A percentile compares a stretch with the other conserved stretches of the same genome.
Conservation (phyloP, 2,329 filamentous ascomycete genomes). For the Thermomyces lanuginosus region DNA sequence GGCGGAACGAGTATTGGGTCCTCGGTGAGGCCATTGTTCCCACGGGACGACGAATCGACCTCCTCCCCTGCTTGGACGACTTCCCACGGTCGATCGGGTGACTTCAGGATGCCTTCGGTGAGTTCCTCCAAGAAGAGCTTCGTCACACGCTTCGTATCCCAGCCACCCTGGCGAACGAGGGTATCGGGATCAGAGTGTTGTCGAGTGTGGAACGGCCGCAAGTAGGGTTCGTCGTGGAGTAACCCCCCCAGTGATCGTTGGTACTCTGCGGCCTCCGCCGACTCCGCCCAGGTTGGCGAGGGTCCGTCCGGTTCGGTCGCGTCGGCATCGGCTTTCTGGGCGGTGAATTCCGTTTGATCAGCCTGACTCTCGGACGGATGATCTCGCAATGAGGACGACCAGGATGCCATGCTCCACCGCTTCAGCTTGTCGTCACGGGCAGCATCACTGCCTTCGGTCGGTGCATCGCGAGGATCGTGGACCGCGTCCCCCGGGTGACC, state of each 20-base stretch:
- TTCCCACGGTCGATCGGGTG: conserved; percentile 12
- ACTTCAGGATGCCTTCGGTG: conserved; percentile 16
- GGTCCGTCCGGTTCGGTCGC: too few species aligned
- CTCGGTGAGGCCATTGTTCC: conserved; percentile 18
- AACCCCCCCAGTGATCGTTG: conserved; percentile 3
- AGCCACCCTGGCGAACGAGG: conserved; percentile 37
- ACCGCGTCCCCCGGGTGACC: too few species aligned
- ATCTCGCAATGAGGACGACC: conserved; percentile 27
- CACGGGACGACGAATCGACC: conserved; percentile 8
- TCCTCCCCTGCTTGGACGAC: conserved; percentile 7
- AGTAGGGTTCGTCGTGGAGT: conserved; percentile 18
- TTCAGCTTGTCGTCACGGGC: conserved; percentile 13
- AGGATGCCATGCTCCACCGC: conserved; percentile 31
- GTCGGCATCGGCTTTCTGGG: too few species aligned
- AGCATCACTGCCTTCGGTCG: conserved; percentile 9
- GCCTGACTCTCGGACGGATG: conserved; percentile 17
- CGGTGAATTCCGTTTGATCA: too few species aligned
- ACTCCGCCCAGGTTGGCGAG: conserved; percentile 2
- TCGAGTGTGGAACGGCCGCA: conserved; percentile 19
- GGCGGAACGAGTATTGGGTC: conserved; percentile 21
- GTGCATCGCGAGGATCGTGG: conserved; percentile 13
- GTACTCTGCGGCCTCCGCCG: neutral
- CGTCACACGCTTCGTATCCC: conserved; percentile 38
- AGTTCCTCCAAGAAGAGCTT: conserved; percentile 39
- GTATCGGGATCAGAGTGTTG: conserved; percentile 29